Base-by-base conservation (phyloP, 345 rosid genomes). In the thale cress (Arabidopsis thaliana) region DNA sequence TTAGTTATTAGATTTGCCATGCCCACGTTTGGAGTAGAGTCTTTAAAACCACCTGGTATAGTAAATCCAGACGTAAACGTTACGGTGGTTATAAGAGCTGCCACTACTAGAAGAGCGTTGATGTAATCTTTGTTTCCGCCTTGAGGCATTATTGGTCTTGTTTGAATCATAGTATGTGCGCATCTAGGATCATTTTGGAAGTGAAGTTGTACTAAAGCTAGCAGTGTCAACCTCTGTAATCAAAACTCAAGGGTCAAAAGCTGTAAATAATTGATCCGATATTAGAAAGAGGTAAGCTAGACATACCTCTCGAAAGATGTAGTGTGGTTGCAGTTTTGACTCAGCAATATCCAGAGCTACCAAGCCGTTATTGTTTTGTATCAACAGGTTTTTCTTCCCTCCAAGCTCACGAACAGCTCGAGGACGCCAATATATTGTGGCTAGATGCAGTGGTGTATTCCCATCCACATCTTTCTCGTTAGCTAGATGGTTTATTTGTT, bases 31-130 rank as follows among this genome's bases (percentile, higher is more conserved):
- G 74, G 65, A 44, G 5, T 8, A 2, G 36, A 24, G 36, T n/a
- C 2, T 45, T 37, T 63, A 32, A 30, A 40, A 2, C 74, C 74
- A 8, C 74, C 74, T 8, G 74, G 65, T 30, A 70, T 7, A 4
- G 65, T 68, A 41, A 70, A 70, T 16, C 74, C 74, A 12, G 73
- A 63, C 7, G 73, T 16, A 41, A 53, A 68, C 1, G 73, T 68
- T 2, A 68, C 23, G 0, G 73, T 68, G 7, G 37, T 62, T 51
- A 68, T 48, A 20, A 68, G 73, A 30, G 61, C 23, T 53, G 57
- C 30, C 48, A 68, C 63, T 6, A 68, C 24, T 20, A 68, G 2
- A 38, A 68, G 63, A 8, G 62, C 48, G 34, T 51, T 37, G 14
- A 50, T 11, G 44, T 38, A 33, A 7, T 48, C 58, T 32, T 66